A percentile compares a stretch with the other conserved stretches of the same genome.
Evolutionary conservation across 805 yeast species (phyloP).

Genomic region (Candida fluviatilis): DNA sequence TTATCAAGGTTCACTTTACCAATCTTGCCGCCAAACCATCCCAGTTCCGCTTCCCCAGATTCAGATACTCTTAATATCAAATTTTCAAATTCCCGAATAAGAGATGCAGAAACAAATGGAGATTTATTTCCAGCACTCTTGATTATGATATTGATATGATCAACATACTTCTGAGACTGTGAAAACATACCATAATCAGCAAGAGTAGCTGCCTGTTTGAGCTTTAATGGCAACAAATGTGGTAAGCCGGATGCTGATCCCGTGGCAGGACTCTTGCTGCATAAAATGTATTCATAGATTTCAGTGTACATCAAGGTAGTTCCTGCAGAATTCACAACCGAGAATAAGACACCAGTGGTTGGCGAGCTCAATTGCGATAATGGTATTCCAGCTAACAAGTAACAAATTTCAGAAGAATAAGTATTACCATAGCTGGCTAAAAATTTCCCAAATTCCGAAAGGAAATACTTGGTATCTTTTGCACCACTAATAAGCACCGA

Average conservation of each 20-base stretch:
- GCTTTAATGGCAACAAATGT: slow-evolving; percentile 56
- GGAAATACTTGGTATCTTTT: slow-evolving; percentile 31
- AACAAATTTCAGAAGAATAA: slow-evolving; percentile 42
- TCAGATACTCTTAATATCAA: slow-evolving; percentile 47
- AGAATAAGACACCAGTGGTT: slow-evolving; percentile 32
- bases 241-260: slow-evolving; percentile 40
- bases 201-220: slow-evolving; percentile 63
- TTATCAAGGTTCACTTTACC: slow-evolving; percentile 68
- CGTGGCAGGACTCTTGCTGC: slow-evolving; percentile 19
- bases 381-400: slow-evolving; percentile 45
- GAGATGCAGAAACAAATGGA: slow-evolving; percentile 20
- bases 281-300: slow-evolving; percentile 56
- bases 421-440: slow-evolving; percentile 24
- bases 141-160: slow-evolving; percentile 36
- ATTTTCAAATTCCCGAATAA: slow-evolving; percentile 27
- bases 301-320: slow-evolving; percentile 52
- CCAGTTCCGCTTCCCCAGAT: slow-evolving; percentile 38
- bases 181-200: slow-evolving; percentile 60
- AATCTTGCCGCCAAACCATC: slow-evolving; percentile 66
- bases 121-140: slow-evolving; percentile 28
- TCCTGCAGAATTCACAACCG: slow-evolving; percentile 34
- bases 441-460: slow-evolving; percentile 49
- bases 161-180: slow-evolving; percentile 64
- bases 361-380: slow-evolving; percentile 23
- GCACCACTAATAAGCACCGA: slow-evolving; percentile 34